Base-by-base conservation (phyloP, 768 basidiomycete genomes). In the Coprinopsis cinerea region DNA sequence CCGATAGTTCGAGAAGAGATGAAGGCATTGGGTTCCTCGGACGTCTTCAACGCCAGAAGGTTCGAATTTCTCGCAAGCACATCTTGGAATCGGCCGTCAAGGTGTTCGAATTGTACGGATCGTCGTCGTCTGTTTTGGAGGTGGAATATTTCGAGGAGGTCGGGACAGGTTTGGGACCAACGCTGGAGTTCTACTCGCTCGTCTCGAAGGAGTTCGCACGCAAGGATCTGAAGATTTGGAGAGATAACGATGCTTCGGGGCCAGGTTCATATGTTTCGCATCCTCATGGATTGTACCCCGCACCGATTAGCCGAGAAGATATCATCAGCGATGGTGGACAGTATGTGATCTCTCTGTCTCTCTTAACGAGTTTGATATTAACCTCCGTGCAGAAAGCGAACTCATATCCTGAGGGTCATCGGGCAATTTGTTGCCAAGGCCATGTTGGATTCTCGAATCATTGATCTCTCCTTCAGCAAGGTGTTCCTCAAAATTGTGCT, bases 131-230 rank as follows among this genome's bases (percentile, higher is more conserved):
- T 0, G 82, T 97, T 18, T 78, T 99, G 35, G 96, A 99, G 64
- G 92, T 98, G 44, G 94, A 99, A 69, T 98, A 97, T 70, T 97
- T 97, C 60, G 92, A 96, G 61, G 96, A 99, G 72, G 94, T 97
- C 42, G 96, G 96, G 17, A 98, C 95, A 6, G 96, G 96, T 17
- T 73, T 99, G 10, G 96, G 96, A 2, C 96, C 96, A 5, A 98
- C 96, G 22, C 76, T 98, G 20, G 96, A 99, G 69, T 99, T 99
- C 69, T 99, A 98, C 66, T 89, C 94, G n/a, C 69, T 98, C 44
- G 96, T 93, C 6, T 95, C 91, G 36, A 88, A 85, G 59, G 96
- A 97, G 66, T 98, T 98, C 64, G 92, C 92, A 0, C 74, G 90
- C 47, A 81, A 85, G 58, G 83, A 89, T 52, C 70, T 97, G 57